A percentile compares a stretch with the other conserved stretches of the same genome.
Evolutionary conservation across 805 yeast species (phyloP).

Genomic region (Suhomyces emberorum): DNA sequence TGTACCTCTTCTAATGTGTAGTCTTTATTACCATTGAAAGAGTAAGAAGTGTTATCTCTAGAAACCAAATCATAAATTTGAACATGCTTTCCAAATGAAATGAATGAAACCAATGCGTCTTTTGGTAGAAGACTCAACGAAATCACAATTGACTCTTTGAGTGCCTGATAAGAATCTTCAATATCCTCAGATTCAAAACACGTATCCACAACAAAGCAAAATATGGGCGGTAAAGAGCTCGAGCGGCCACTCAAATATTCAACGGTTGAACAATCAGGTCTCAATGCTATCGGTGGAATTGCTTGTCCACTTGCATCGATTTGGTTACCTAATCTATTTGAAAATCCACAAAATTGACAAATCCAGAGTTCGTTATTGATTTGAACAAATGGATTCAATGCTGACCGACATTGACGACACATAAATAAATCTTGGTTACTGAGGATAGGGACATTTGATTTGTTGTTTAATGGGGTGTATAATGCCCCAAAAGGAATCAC

Average conservation of each 20-base stretch:
- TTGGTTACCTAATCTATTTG: slow-evolving; percentile 35
- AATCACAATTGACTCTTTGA: slow-evolving; percentile 48
- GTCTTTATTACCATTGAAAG: slow-evolving; percentile 56
- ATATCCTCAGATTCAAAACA: slow-evolving; percentile 52
- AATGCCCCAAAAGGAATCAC: slow-evolving; percentile 55
- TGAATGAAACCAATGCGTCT: slow-evolving; percentile 52
- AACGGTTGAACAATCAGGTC: slow-evolving; percentile 44
- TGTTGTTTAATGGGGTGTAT: slow-evolving; percentile 56
- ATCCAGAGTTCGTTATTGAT: slow-evolving; percentile 44
- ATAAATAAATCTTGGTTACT: slow-evolving; percentile 39
- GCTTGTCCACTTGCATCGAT: slow-evolving; percentile 14
- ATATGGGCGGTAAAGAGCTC: slow-evolving; percentile 45
- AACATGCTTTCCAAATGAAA: slow-evolving; percentile 60
- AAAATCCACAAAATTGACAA: slow-evolving; percentile 53
- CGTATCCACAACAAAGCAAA: slow-evolving; percentile 55
- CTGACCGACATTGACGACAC: slow-evolving; percentile 55
- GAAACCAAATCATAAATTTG: slow-evolving; percentile 51
- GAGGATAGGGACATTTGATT: slow-evolving; percentile 36
- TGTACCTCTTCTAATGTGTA: slow-evolving; percentile 49
- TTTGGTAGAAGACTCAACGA: slow-evolving; percentile 51
- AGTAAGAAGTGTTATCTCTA: slow-evolving; percentile 19
- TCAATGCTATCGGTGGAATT: slow-evolving; percentile 31
- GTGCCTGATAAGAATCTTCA: slow-evolving; percentile 34
- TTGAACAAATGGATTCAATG: slow-evolving; percentile 50
- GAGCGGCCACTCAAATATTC: slow-evolving; percentile 46